Evolutionary conservation across 805 yeast species (phyloP).

Genomic region (Wickerhamia fluorescens): DNA sequence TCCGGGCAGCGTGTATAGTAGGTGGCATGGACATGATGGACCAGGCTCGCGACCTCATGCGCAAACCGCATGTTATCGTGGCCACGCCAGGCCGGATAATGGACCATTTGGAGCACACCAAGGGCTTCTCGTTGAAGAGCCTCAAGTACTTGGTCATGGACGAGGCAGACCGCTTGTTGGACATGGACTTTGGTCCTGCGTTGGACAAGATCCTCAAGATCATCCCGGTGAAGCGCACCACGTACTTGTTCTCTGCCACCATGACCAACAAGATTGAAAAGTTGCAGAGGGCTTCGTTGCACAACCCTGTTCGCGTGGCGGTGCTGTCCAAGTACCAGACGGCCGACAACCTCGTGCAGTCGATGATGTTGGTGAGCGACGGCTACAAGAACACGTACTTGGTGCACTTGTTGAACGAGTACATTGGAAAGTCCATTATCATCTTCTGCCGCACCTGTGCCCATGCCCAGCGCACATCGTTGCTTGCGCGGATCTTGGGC

Average conservation of each 20-base stretch:
- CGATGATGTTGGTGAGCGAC: slow-evolving; percentile 84
- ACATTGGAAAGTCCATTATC: slow-evolving; percentile 76
- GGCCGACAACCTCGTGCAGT: slow-evolving; percentile 87
- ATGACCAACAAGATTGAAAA: slow-evolving; percentile 94
- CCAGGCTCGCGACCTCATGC: slow-evolving; percentile 88
- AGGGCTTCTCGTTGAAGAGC: slow-evolving; percentile 76
- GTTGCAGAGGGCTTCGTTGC: slow-evolving; percentile 84
- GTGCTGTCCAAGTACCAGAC: slow-evolving; percentile 86
- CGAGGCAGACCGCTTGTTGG: slow-evolving; percentile 93
- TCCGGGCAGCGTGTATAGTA: slow-evolving; percentile 81
- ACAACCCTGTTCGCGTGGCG: slow-evolving; percentile 84
- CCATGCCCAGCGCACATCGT: slow-evolving; percentile 85
- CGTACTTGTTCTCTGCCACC: slow-evolving; percentile 91
- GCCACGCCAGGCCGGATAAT: slow-evolving; percentile 94
- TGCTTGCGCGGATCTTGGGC: slow-evolving; percentile 72
- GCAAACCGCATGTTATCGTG: slow-evolving; percentile 89
- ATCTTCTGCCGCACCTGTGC: slow-evolving; percentile 93
- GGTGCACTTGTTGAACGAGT: slow-evolving; percentile 76
- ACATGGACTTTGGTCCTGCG: slow-evolving; percentile 95
- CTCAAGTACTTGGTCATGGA: slow-evolving; percentile 86
- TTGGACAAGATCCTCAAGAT: slow-evolving; percentile 77
- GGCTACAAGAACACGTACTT: slow-evolving; percentile 87
- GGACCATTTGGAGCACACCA: slow-evolving; percentile 90
- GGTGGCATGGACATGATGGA: slow-evolving; percentile 99
- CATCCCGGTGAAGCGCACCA: slow-evolving; percentile 78